Percentiles rank a stretch among this genome's conserved stretches.
Conservation (phyloP, 2,329 filamentous ascomycete genomes). For the Purpureocillium lavendulum region DNA sequence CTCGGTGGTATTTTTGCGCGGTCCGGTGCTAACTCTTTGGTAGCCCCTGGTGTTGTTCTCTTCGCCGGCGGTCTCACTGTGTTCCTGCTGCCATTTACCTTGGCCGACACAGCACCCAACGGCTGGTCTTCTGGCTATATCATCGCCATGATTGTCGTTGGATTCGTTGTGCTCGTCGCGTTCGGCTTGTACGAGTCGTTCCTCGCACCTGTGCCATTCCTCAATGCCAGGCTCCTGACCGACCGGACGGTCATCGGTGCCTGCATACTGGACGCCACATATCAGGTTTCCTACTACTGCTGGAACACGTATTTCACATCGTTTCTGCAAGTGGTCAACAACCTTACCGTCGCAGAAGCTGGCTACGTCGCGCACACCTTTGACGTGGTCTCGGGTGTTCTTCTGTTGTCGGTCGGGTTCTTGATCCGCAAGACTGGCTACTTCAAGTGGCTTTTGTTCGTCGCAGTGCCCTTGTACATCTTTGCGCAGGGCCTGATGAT, state of each 20-base stretch:
- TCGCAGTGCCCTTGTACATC: conserved; percentile 44
- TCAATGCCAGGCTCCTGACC: conserved; percentile 41
- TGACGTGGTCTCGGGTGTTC: conserved; percentile 41
- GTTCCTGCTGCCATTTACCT: conserved; percentile 57
- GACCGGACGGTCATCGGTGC: conserved; percentile 44
- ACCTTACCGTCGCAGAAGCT: conserved; percentile 30
- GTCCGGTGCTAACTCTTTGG: no score
- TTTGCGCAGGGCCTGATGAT: conserved; percentile 35
- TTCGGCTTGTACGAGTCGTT: conserved; percentile 50
- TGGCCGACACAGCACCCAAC: conserved; percentile 36
- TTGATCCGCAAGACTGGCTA: conserved; percentile 34
- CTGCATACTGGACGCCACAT: conserved; percentile 33
- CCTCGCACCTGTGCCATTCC: conserved; percentile 47
- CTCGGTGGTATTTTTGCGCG: no score
- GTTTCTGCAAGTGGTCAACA: conserved; percentile 44
- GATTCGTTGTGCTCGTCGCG: conserved; percentile 45
- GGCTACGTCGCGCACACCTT: conserved; percentile 42
- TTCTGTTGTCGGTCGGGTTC: conserved; percentile 38
- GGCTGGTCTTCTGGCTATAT: conserved; percentile 46
- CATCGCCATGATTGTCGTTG: conserved; percentile 53
- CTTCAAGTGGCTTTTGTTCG: conserved; percentile 38
- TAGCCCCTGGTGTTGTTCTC: conserved; percentile 45
- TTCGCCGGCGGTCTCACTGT: conserved; percentile 48
- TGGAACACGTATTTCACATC: conserved; percentile 49
- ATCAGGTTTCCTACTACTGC: conserved; percentile 41